phyloP scores from a whole-genome alignment of 1,284 basidiomycete species.

The Phellinidium pouzarii region DNA sequence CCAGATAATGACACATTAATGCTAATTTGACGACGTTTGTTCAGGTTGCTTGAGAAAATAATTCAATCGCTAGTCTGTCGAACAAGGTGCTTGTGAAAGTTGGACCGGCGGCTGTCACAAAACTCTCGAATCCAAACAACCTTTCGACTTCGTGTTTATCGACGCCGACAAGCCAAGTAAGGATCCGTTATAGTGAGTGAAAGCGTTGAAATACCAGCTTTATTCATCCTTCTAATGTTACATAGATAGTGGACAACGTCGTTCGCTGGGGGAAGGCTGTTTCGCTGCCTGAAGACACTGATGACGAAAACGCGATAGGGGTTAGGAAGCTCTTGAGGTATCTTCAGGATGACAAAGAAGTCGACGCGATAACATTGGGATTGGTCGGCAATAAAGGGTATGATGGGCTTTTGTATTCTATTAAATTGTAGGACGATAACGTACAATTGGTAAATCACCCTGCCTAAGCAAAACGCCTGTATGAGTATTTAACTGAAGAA shows the following conservation, averaged over 20 bases:
- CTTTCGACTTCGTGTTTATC: conserved; percentile 29
- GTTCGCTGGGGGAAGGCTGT: conserved; percentile 44
- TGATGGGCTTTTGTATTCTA: conserved; percentile 53
- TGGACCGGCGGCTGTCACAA: conserved; percentile 25
- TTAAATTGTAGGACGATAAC: conserved; percentile 24
- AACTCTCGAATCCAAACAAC: conserved; percentile 22
- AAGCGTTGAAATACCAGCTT: not conserved
- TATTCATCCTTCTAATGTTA: not conserved
- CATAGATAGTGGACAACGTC: conserved; percentile 57
- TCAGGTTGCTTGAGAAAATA: conserved; percentile 26
- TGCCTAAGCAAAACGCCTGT: no score
- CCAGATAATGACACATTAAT: not conserved
- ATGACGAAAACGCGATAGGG: conserved; percentile 35
- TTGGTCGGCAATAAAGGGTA: conserved; percentile 58
- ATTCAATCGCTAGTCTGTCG: conserved; percentile 23
- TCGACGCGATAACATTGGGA: conserved; percentile 54
- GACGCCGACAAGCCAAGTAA: conserved; percentile 27
- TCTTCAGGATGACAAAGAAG: conserved; percentile 45
- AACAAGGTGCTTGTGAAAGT: conserved; percentile 24
- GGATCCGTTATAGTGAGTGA: conserved; percentile 24
- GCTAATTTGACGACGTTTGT: not conserved
- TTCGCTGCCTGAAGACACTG: conserved; percentile 31
- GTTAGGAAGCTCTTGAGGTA: conserved; percentile 41
- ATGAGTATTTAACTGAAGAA: no score
- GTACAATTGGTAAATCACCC: not conserved